A percentile compares a stretch with the other conserved stretches of the same genome.
Conservation (phyloP, 352 stramenopile species). For the Globisporangium heterothallicum region DNA sequence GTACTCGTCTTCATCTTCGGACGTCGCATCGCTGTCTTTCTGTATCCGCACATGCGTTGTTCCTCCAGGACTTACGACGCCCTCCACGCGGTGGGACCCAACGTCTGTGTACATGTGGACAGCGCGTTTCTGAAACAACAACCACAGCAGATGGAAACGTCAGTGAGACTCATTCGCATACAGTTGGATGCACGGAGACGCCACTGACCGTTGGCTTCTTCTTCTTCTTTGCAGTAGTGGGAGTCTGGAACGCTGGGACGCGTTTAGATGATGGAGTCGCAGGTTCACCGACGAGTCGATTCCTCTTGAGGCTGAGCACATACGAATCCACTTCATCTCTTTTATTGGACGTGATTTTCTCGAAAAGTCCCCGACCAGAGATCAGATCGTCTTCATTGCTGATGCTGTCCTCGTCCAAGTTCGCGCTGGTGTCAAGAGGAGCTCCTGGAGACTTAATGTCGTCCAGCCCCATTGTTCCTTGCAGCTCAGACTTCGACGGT, state of each 20-base stretch:
- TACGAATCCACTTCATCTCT: slow-evolving; percentile 78
- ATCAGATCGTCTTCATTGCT: slow-evolving; percentile 38
- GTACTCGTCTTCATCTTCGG: slow-evolving; percentile 25
- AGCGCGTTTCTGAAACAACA: slow-evolving; percentile 24
- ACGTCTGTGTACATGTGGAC: slow-evolving; percentile 45
- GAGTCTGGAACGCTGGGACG: slow-evolving; percentile 6
- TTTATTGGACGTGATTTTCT: slow-evolving; percentile 48
- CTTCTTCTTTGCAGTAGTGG: slow-evolving; percentile 19
- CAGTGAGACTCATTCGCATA: neutral
- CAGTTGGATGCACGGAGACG: neutral
- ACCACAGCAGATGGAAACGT: neutral
- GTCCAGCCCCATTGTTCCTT: slow-evolving; percentile 25
- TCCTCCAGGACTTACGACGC: slow-evolving; percentile 51
- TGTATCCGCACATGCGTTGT: slow-evolving; percentile 57
- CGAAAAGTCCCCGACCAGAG: slow-evolving; percentile 32
- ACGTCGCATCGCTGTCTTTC: slow-evolving; percentile 36
- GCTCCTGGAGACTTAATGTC: slow-evolving; percentile 48
- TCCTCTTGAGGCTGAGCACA: slow-evolving; percentile 56
- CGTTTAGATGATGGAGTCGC: neutral
- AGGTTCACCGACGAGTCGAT: slow-evolving; percentile 21
- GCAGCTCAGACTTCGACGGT: slow-evolving; percentile 34
- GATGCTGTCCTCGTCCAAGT: slow-evolving; percentile 33
- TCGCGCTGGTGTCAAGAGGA: slow-evolving; percentile 14
- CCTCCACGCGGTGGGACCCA: slow-evolving; percentile 42
- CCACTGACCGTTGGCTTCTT: slow-evolving; percentile 32